These are phyloP conservation scores for Pyrus bretschneideri DNA, from an alignment of 306 rosid genomes.

Conservation along the genomic window DNA sequence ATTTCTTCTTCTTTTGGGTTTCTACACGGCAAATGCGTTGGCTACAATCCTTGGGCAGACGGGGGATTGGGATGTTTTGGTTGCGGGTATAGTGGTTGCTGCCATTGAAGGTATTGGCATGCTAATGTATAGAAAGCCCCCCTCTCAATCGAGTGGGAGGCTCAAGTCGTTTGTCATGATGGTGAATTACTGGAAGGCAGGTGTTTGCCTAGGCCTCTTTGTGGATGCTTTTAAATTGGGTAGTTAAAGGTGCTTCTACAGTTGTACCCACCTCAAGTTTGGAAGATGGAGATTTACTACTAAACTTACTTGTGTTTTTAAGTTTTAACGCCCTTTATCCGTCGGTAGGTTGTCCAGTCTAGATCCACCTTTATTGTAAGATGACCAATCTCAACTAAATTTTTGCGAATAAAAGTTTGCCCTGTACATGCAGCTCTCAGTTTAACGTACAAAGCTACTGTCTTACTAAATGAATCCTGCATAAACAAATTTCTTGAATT, in stretches of 20 bases:
- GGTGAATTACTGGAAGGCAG: constrained; percentile 96
- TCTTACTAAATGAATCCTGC: not conserved
- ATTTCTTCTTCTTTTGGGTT: constrained; percentile 88
- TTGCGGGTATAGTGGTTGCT: constrained; percentile 91
- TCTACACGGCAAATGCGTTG: constrained; percentile 94
- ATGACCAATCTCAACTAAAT: not conserved
- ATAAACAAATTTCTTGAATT: not conserved
- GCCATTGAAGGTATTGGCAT: constrained; percentile 93
- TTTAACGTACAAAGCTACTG: not conserved
- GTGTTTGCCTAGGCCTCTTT: constrained; percentile 92
- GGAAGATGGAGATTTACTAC: not conserved
- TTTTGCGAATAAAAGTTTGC: not conserved
- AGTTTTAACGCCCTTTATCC: not conserved
- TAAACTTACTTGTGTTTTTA: not conserved
- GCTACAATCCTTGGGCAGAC: constrained; percentile 99
- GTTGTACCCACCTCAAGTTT: not conserved
- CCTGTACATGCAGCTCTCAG: not conserved
- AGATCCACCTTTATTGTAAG: not conserved
- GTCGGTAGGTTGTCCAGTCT: not conserved
- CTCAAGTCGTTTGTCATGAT: constrained; percentile 62
- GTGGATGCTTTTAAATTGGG: constrained; percentile 97
- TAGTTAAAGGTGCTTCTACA: constrained; percentile 34
- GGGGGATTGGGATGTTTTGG: constrained; percentile 95
- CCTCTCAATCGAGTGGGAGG: constrained; percentile 48
- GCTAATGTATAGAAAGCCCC: constrained; percentile 72